Conservation (phyloP, 306 rosid genomes). For the Corylus heterophylla region DNA sequence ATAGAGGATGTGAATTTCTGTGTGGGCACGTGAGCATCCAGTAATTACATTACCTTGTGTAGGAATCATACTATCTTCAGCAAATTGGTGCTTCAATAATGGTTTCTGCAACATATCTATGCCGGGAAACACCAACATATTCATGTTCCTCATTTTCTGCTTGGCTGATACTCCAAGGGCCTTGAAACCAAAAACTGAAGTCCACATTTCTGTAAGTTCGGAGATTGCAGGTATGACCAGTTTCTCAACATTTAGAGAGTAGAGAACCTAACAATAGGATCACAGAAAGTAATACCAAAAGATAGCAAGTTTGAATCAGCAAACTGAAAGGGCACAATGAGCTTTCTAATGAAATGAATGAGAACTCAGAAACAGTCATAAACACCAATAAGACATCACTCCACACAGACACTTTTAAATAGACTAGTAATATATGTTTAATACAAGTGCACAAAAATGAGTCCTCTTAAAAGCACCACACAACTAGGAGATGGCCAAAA, state of each 20-base stretch:
- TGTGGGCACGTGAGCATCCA: constrained; percentile 10
- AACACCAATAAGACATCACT: background rate
- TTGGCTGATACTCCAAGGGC: constrained; percentile 58
- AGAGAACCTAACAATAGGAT: constrained; percentile 57
- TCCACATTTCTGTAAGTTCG: constrained; percentile 81
- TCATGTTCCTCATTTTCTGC: constrained; percentile 58
- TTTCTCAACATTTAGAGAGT: constrained; percentile 72
- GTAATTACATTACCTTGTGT: constrained; percentile 45
- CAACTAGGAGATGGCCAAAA: background rate
- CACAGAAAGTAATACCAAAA: background rate
- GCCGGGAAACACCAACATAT: constrained; percentile 81
- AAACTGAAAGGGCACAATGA: constrained; percentile 22
- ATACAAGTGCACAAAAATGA: background rate
- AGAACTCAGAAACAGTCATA: background rate
- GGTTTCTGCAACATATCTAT: constrained; percentile 81
- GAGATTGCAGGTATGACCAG: constrained; percentile 92
- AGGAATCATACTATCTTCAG: constrained; percentile 31
- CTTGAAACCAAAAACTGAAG: constrained; percentile 78
- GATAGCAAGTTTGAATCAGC: constrained; percentile 27
- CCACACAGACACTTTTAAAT: background rate
- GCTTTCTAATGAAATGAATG: background rate
- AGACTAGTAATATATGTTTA: background rate
- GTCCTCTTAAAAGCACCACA: background rate
- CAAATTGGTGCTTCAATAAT: constrained; percentile 32
- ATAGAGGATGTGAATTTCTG: constrained; percentile 18